Base-by-base conservation (phyloP, 2,329 filamentous ascomycete genomes). In the Seiridium cupressi region DNA sequence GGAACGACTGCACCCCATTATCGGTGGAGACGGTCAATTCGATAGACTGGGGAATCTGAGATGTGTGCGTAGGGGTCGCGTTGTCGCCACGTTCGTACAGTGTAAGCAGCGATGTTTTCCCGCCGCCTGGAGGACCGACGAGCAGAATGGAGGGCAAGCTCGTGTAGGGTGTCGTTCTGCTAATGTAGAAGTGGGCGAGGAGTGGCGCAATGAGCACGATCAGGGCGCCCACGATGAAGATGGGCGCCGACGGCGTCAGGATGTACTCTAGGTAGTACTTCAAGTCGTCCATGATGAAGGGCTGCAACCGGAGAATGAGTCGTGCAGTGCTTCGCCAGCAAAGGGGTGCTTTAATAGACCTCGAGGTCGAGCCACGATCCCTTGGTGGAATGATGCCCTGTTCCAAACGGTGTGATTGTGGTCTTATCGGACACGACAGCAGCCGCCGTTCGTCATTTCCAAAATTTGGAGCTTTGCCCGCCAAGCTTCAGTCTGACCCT, bases 101-200 rank as follows among this genome's bases (percentile, higher is more conserved):
- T 31, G 92, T 93, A n/a, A 93, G 78, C 40, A 98, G 86, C 7
- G 91, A 85, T 0, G 95, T 98, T 80, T 98, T 99, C 69, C 95
- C 95, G 55, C 87, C 84, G 64, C 89, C 90, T 59, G 89, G 88
- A 13, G 94, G 92, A 1, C 95, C 95, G 54, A 93, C 74, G 48
- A 97, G 84, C 8, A 97, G 80, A 62, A 98, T 87, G 6, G 89
- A 89, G 55, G 94, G 92, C 34, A 90, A 84, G 11, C 81, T 82
- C 44, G 85, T 85, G 68, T 90, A 88, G 11, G 87, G 83, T 44
- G 84, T 84, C 55, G 85, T 82, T 59, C 84, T 84, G 73, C 92
- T 87, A 71, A 97, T 84, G 71, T 89, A 78, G 60, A 85, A 73
- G 79, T 98, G 95, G 53, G 97, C 81, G 58, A 96, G 72, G 57